phyloP scores from a whole-genome alignment of 371 early-diverging fungal species.

The Mucor plumbeus region DNA sequence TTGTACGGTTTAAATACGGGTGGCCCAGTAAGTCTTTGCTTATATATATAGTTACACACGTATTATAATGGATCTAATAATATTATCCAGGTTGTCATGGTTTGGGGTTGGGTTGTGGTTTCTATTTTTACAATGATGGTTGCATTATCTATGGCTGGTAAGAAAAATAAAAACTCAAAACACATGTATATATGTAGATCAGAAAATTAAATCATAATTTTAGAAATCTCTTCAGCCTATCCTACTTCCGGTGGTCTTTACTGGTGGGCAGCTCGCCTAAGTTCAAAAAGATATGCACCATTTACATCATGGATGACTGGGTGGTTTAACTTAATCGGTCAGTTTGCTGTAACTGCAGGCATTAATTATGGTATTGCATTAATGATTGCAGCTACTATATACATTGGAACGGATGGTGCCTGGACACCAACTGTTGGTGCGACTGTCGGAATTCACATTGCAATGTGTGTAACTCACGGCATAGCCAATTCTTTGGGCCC shows the following conservation, averaged over 20 bases:
- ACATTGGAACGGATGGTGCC: conserved; percentile 46
- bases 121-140: conserved; percentile 59
- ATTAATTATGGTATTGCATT: conserved; percentile 62
- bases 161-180: not conserved
- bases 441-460: conserved; percentile 55
- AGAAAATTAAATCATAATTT: not conserved
- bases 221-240: conserved; percentile 71
- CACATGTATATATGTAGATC: not conserved
- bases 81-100: conserved; percentile 31
- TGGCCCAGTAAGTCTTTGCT: conserved; percentile 35
- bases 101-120: conserved; percentile 65
- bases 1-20: conserved; percentile 44
- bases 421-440: conserved; percentile 48
- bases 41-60: not conserved
- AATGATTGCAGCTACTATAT: conserved; percentile 54
- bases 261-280: conserved; percentile 62
- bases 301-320: conserved; percentile 52
- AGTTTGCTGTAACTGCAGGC: conserved; percentile 56
- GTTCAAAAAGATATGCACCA: conserved; percentile 35
- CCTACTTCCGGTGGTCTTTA: conserved; percentile 76
- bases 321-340: conserved; percentile 50
- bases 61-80: not conserved
- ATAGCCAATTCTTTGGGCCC: conserved; percentile 59
- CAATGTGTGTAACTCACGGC: conserved; percentile 58
- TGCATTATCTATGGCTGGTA: conserved; percentile 67